Evolutionary conservation across 352 stramenopile genomes (phyloP), one percentile per base, ranked within the genome.

Genomic region (Phytophthora vignae): DNA sequence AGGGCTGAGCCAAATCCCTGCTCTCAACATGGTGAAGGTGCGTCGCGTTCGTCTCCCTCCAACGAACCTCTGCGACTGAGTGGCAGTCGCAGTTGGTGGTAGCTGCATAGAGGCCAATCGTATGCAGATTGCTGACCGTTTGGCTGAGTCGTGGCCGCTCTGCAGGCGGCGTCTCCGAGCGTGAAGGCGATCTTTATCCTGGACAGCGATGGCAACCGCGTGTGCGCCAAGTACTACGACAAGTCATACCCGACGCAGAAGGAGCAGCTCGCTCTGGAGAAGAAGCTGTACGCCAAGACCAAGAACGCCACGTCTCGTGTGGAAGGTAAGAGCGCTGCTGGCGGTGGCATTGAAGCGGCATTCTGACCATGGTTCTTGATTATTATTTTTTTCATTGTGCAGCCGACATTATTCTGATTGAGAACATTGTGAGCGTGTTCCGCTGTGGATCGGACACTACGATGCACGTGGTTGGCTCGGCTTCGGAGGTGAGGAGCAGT

Each of bases 161-260:
- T 49, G 19, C 55, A 95, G 88, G 77, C 73, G 59, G 68, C 82
- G 40, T 90, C 86, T 75, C 90, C 90, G 27, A 90, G 83, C 60
- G 89, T 97, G 54, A 96, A 95, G 78, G 90, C 88, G 64, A 96
- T 97, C 69, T 96, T 96, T 71, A 80, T 97, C 33, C 69, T 97
- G 61, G 90, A 95, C 77, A 94, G 80, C 64, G 92, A 98, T 59
- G 92, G 92, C 62, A 95, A 90, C 63, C 90, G 92, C 62, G 83
- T 98, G 67, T 95, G 91, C 58, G 90, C 92, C 76, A 98, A 98
- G 85, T 97, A 97, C 83, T 98, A 97, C 62, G 90, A 97, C 76
- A 93, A 94, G 76, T 91, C 87, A 71, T 96, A 96, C 72, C 87
- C 87, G 65, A 87, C 88, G 21, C 73, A 89, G 49, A 97, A 94